Conservation (phyloP, 2,329 filamentous ascomycete species). For the Fusarium proliferatum region DNA sequence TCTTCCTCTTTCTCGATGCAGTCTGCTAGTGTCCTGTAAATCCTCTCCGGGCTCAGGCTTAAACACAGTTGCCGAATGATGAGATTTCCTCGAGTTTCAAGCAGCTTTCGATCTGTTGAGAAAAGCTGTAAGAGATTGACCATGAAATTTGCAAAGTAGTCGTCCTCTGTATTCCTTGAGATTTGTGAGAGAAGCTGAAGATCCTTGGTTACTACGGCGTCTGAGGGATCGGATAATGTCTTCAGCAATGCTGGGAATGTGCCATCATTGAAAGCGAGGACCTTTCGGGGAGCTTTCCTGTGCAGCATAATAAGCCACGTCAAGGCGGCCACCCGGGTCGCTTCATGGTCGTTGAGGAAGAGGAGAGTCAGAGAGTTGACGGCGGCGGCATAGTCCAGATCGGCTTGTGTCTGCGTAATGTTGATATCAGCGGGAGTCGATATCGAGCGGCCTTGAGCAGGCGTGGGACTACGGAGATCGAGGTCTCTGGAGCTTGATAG, state of each 20-base stretch:
- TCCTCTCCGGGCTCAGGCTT: constrained; percentile 91
- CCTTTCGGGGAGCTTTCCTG: constrained; percentile 91
- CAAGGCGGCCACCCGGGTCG: constrained; percentile 90
- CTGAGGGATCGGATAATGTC: constrained; percentile 93
- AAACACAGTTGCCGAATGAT: constrained; percentile 96
- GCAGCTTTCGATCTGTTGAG: constrained; percentile 88
- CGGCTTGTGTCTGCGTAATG: constrained; percentile 63
- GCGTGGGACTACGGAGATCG: constrained; percentile 64
- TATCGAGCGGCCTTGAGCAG: constrained; percentile 59
- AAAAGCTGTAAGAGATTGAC: constrained; percentile 95
- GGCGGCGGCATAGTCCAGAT: constrained; percentile 95
- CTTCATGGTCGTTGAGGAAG: constrained; percentile 96
- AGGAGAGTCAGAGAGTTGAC: constrained; percentile 93
- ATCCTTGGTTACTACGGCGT: constrained; percentile 95
- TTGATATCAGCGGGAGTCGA: constrained; percentile 59
- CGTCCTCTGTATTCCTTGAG: constrained; percentile 94
- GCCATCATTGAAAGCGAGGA: constrained; percentile 94
- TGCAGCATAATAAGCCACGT: constrained; percentile 99
- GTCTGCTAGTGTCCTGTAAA: constrained; percentile 94
- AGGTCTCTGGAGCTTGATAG: constrained; percentile 65
- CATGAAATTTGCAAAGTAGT: constrained; percentile 99
- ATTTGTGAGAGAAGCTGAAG: constrained; percentile 95
- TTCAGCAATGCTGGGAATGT: constrained; percentile 97
- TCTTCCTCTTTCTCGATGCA: constrained; percentile 98
- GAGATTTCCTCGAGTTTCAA: constrained; percentile 93